Conservation (phyloP, 176 grass and related monocot species). For the Avena sativa region DNA sequence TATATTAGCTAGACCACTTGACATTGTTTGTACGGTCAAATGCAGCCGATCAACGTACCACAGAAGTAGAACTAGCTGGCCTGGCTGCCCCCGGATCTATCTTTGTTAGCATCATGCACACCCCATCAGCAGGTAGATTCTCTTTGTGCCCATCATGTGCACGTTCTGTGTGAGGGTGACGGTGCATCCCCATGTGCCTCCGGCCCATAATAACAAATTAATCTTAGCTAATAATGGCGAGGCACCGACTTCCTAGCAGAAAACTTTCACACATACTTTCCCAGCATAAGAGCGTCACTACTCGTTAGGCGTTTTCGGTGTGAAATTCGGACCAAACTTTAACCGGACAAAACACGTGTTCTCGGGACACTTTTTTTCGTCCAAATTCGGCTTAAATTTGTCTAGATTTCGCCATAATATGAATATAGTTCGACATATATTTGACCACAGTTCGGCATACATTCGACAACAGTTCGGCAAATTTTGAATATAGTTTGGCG, state of each 20-base stretch:
- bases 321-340: too few species aligned
- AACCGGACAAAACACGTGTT: too few species aligned
- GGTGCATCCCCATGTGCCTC: slow-evolving; percentile 45
- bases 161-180: not conserved
- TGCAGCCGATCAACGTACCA: not conserved
- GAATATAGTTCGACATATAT: too few species aligned
- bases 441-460: too few species aligned
- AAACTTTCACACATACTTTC: not conserved
- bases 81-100: not conserved
- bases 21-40: not conserved
- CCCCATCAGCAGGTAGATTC: not conserved
- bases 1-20: not conserved
- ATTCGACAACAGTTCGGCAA: too few species aligned
- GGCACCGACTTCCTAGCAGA: not conserved
- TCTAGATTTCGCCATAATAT: too few species aligned
- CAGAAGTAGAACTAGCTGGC: not conserved
- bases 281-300: too few species aligned
- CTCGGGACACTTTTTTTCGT: too few species aligned
- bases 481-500: too few species aligned
- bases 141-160: slow-evolving; percentile 36
- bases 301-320: too few species aligned
- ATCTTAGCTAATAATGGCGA: not conserved
- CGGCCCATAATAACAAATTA: not conserved
- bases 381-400: too few species aligned
- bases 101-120: not conserved